Evolutionary conservation across 1,284 basidiomycete species (phyloP).

Genomic region (Pseudozyma pruni): DNA sequence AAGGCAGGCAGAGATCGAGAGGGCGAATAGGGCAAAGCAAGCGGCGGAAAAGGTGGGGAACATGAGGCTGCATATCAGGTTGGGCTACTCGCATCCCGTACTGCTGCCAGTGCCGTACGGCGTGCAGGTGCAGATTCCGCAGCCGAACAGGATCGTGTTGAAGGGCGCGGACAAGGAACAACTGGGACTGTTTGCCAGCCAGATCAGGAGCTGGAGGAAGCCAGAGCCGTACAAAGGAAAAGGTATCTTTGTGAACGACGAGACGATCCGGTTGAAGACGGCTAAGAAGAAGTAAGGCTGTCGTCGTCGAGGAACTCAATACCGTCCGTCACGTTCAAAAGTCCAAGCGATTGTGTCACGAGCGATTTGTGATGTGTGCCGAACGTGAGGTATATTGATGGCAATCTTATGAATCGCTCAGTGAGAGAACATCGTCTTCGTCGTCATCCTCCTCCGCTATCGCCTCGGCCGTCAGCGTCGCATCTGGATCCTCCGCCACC

Average conservation of each 20-base stretch:
- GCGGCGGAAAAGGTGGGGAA: slow-evolving; percentile 31
- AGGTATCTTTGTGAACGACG: slow-evolving; percentile 90
- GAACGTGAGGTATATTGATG: not conserved
- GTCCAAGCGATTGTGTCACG: too few relatives aligned
- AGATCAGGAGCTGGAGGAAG: slow-evolving; percentile 82
- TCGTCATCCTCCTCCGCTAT: slow-evolving; percentile 25
- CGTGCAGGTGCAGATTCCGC: slow-evolving; percentile 63
- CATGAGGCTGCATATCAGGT: slow-evolving; percentile 62
- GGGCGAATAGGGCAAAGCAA: slow-evolving; percentile 8
- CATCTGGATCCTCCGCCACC: slow-evolving; percentile 15
- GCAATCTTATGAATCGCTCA: not conserved
- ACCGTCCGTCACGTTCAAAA: too few relatives aligned
- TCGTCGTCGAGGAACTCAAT: too few relatives aligned
- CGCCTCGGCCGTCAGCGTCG: slow-evolving; percentile 8
- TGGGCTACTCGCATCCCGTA: slow-evolving; percentile 90
- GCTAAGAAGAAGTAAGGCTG: slow-evolving; percentile 94
- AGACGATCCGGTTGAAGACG: slow-evolving; percentile 87
- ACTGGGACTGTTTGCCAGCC: slow-evolving; percentile 87
- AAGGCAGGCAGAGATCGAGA: slow-evolving; percentile 41
- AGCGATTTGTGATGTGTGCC: too few relatives aligned
- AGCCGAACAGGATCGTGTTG: slow-evolving; percentile 71
- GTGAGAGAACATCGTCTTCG: not conserved
- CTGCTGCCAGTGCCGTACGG: slow-evolving; percentile 78
- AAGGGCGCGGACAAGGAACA: slow-evolving; percentile 73
- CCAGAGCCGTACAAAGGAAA: slow-evolving; percentile 91